Conservation (phyloP, 2,329 filamentous ascomycete genomes). For the Ophiobolus disseminans region DNA sequence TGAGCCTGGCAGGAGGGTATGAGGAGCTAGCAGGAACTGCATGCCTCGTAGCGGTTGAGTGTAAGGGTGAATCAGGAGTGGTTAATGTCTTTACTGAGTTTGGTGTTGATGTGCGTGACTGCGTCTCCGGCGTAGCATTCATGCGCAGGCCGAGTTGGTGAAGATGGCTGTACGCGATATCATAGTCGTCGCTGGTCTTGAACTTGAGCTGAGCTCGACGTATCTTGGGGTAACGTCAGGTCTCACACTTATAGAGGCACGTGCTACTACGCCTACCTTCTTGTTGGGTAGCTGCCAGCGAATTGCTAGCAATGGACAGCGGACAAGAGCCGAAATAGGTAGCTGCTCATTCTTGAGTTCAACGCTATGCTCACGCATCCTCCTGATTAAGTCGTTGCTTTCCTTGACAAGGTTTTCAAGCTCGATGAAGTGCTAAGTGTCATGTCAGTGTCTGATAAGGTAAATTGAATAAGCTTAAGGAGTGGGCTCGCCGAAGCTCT, state of each 20-base stretch:
- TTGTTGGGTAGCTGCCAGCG: constrained; percentile 48
- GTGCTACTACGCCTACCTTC: constrained; percentile 34
- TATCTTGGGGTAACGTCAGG: constrained; percentile 40
- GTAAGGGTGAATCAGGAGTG: background rate
- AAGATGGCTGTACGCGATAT: constrained; percentile 42
- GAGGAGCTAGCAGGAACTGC: constrained; percentile 27
- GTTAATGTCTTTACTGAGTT: constrained; percentile 2
- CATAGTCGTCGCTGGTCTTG: constrained; percentile 47
- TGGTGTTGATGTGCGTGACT: constrained; percentile 19
- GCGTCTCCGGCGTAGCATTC: constrained; percentile 18
- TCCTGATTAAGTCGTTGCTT: constrained; percentile 23
- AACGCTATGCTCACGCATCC: constrained; percentile 32
- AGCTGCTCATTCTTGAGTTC: constrained; percentile 49
- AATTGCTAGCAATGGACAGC: constrained; percentile 50
- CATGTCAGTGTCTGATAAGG: too few species aligned
- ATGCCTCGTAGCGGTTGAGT: background rate
- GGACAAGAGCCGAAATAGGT: constrained; percentile 54
- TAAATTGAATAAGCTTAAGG: too few species aligned
- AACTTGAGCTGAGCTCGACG: constrained; percentile 56
- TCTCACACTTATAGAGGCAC: background rate
- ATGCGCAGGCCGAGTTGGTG: constrained; percentile 42
- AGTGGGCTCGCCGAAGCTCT: constrained; percentile 13
- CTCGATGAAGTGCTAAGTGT: constrained; percentile 33
- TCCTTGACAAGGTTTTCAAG: constrained; percentile 32
- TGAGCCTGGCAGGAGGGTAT: constrained; percentile 35